Conservation (phyloP, 1,139 yeast genomes). For the Saccharomyces pastorianus region DNA sequence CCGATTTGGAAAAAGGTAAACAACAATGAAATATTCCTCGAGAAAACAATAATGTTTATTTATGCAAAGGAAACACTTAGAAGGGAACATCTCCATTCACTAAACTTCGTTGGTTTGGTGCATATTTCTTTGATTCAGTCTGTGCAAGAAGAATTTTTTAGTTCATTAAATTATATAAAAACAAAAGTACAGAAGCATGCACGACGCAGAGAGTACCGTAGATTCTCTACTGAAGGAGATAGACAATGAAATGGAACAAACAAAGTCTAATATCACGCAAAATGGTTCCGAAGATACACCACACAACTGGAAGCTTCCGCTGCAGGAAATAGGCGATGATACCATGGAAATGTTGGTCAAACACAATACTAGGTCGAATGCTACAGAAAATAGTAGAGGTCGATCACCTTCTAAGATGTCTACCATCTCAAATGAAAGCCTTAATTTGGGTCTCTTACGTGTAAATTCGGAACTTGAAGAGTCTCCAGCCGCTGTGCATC, state of each 20-base stretch:
- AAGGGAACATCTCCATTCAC: neutral
- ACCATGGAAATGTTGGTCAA: constrained; percentile 28
- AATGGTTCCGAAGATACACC: constrained; percentile 2
- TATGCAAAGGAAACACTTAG: neutral
- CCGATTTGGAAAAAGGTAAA: neutral
- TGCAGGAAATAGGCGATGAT: constrained; percentile 27
- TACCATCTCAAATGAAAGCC: neutral
- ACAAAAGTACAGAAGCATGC: neutral
- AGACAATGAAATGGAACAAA: constrained; percentile 15
- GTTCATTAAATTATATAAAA: neutral
- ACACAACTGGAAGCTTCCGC: constrained; percentile 10
- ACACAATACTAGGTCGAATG: constrained; percentile 15
- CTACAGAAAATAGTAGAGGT: no score
- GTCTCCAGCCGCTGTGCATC: neutral
- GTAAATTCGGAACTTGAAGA: neutral
- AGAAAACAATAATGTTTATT: neutral
- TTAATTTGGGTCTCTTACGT: neutral
- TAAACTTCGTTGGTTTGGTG: neutral
- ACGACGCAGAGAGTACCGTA: constrained; percentile 12
- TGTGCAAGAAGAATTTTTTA: neutral
- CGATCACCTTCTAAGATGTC: neutral
- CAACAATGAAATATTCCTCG: neutral
- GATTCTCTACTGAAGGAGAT: constrained; percentile 19
- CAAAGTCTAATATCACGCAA: constrained; percentile 2
- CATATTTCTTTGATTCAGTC: neutral